Base-by-base conservation (phyloP, 108 stramenopile species). In the Cylindrotheca fusiformis region DNA sequence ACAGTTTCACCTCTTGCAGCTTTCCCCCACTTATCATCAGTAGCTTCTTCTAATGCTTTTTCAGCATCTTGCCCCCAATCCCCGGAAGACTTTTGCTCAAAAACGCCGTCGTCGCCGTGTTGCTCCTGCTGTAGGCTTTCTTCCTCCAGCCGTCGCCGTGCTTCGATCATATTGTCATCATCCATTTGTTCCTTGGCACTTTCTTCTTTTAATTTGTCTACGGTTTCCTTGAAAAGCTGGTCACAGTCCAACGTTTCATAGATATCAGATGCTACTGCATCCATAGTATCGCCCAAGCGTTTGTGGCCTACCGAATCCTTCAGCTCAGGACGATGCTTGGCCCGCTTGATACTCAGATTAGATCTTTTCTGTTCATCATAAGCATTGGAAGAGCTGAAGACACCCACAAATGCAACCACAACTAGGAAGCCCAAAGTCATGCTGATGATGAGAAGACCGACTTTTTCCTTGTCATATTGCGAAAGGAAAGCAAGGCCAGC, bases 251-350 rank as follows among this genome's bases (percentile, higher is more conserved):
- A 56, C 4, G 67, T 67, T 48, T 65, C 33, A 2, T 79, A 58
- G 24, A 90, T 78, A 69, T 90, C 88, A 60, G 76, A 54, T 1
- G 88, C 88, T 46, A 86, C 65, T 58, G 88, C 85, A 79, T 90
- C 86, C 50, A 60, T 61, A 0, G 41, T 30, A 10, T 80, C 71
- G 6, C 36, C 36, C 55, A 74, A 32, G 1, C 24, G 36, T 41
- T 41, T 41, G 10, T 41, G 6, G 36, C 10, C 36, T 14, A 10
- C 14, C 10, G 6, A 10, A 41, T 41, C 36, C 14, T 41, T 32
- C 19, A 63, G 25, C 36, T 63, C 32, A 22, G 52, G 51, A 33
- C 52, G 63, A 1, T 50, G 32, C 29, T 63, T 63, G 30, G 36
- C 14, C 36, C 36, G 36, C 36, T 41, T 41, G 10, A 10, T 14